Conservation (phyloP, 352 stramenopile genomes). For the Phytophthora pistaciae region DNA sequence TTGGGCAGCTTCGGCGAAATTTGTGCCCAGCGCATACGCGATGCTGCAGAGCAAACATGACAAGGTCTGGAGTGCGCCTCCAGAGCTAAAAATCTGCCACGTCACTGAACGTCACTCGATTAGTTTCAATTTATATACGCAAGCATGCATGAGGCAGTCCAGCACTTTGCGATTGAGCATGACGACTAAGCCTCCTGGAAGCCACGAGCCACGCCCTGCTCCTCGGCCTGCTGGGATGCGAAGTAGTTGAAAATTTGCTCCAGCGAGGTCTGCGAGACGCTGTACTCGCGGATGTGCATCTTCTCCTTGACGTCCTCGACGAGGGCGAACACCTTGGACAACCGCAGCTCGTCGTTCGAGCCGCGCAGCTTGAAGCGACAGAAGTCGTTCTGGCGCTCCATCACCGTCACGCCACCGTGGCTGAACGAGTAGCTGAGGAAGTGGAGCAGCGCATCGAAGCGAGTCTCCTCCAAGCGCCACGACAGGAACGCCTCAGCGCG, state of each 20-base stretch:
- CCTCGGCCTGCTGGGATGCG: conserved; percentile 71
- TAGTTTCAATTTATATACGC: conserved; percentile 28
- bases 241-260: conserved; percentile 94
- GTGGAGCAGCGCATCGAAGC: conserved; percentile 45
- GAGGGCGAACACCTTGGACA: conserved; percentile 81
- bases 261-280: conserved; percentile 88
- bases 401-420: conserved; percentile 34
- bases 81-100: conserved; percentile 18
- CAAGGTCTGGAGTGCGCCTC: background rate
- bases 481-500: conserved; percentile 56
- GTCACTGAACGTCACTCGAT: conserved; percentile 13
- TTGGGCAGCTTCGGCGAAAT: conserved; percentile 9
- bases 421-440: conserved; percentile 53
- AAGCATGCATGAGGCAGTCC: background rate
- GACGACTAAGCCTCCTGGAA: conserved; percentile 34
- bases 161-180: background rate
- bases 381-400: conserved; percentile 76
- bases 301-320: conserved; percentile 67
- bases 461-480: conserved; percentile 74
- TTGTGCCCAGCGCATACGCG: conserved; percentile 12
- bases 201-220: conserved; percentile 46
- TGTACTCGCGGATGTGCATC: conserved; percentile 86
- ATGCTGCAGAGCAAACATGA: conserved; percentile 1
- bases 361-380: conserved; percentile 76
- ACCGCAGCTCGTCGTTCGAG: conserved; percentile 44